Conservation (phyloP, 2,329 filamentous ascomycete species). For the Aspergillus sp. region DNA sequence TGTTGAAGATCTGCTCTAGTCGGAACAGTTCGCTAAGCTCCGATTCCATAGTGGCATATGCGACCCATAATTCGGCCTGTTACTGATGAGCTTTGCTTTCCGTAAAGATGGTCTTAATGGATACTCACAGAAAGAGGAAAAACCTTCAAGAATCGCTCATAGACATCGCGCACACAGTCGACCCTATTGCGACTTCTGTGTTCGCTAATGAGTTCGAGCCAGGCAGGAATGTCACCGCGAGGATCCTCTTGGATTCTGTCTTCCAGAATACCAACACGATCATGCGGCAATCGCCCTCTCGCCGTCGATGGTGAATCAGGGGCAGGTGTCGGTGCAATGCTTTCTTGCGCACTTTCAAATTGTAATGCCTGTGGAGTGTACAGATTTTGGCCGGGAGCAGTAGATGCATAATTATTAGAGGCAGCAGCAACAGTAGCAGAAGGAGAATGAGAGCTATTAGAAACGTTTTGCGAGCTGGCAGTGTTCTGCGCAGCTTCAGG, state of each 20-base stretch:
- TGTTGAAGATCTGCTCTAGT: conserved; percentile 78
- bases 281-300: conserved; percentile 60
- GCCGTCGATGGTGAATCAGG: conserved; percentile 42
- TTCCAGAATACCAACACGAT: conserved; percentile 76
- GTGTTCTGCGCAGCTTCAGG: conserved; percentile 52
- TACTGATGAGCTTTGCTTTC: conserved; percentile 27
- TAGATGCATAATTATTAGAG: conserved; percentile 38
- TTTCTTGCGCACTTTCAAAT: conserved; percentile 28
- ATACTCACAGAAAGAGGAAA: conserved; percentile 85
- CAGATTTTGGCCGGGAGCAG: conserved; percentile 31
- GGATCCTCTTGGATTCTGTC: conserved; percentile 89
- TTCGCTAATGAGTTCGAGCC: conserved; percentile 81
- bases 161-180: conserved; percentile 73
- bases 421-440: conserved; percentile 40
- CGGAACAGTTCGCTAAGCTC: conserved; percentile 75
- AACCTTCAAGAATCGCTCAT: conserved; percentile 78
- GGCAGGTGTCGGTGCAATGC: conserved; percentile 32
- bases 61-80: conserved; percentile 87
- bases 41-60: conserved; percentile 85
- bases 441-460: conserved; percentile 48
- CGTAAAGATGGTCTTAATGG: conserved; percentile 1
- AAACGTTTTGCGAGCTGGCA: conserved; percentile 43
- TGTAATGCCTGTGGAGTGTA: conserved; percentile 31
- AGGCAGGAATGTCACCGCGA: conserved; percentile 86
- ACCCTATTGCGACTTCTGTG: conserved; percentile 76